Percentiles rank a stretch among this genome's conserved stretches.
phyloP scores from a whole-genome alignment of 179 eudicot species.

The Beta corolliflora region DNA sequence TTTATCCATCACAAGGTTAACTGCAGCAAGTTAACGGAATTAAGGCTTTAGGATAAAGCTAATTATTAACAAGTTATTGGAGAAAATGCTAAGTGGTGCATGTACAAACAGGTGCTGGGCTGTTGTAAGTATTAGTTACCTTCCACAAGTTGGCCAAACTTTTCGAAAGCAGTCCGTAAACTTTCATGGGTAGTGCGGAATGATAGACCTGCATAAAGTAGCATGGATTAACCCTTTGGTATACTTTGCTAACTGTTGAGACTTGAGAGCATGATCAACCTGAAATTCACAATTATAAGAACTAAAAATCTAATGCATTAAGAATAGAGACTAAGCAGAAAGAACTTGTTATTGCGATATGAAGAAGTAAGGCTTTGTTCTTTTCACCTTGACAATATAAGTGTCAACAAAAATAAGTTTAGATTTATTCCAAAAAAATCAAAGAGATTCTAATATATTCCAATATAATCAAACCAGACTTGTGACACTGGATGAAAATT shows the following conservation, averaged over 20 bases:
- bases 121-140: conserved; percentile 36
- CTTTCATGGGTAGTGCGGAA: conserved; percentile 75
- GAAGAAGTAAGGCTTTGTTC: too few relatives aligned
- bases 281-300: neutral
- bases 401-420: too few relatives aligned
- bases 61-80: neutral
- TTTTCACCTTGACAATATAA: too few relatives aligned
- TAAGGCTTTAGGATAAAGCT: neutral
- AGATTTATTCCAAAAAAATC: too few relatives aligned
- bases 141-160: conserved; percentile 75
- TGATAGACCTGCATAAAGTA: conserved; percentile 63
- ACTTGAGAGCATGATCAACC: neutral
- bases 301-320: neutral
- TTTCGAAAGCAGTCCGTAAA: conserved; percentile 61
- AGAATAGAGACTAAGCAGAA: too few relatives aligned
- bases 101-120: neutral
- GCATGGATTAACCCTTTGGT: conserved; percentile 5
- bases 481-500: too few relatives aligned
- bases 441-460: too few relatives aligned
- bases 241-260: neutral
- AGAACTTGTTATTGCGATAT: too few relatives aligned
- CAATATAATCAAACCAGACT: too few relatives aligned
- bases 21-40: conserved; percentile 37
- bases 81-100: neutral
- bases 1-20: conserved; percentile 83